Evolutionary conservation across 139 green algal species (phyloP), one percentile per base, ranked within the genome.

Genomic region (Closterium sp.): DNA sequence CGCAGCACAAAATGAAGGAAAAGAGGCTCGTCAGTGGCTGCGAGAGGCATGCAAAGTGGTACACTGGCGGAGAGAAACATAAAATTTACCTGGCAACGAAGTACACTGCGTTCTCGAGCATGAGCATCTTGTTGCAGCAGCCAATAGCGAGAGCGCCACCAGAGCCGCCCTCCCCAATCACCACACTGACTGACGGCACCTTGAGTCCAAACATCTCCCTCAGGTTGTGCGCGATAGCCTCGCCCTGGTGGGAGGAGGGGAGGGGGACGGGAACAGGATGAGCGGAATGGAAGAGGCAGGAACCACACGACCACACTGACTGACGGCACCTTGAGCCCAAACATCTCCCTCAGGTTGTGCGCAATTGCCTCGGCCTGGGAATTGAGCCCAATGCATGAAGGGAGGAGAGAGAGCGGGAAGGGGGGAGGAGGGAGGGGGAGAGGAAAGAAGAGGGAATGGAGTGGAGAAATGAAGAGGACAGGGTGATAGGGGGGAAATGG

Each of bases 271-370:
- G 50, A 22, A 73, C 5, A 7, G 42, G 42, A 62, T 62, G 42
- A 62, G 42, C 7, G 42, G 42, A 62, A 62, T 5, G 42, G 42
- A 62, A 62, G 42, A 22, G 45, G 1, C 10, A 17, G 45, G 10
- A 17, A 17, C 45, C 2, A 4, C 2, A 99, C 99, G 3, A 99
- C 98, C 27, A 98, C 91, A 13, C 91, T 96, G 94, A 99, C 96
- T 91, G 99, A 97, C 86, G 98, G 98, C 91, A 99, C 98, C 2
- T 96, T 95, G 86, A 99, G 95, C 24, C 97, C 97, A 96, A 99
- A 99, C 97, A 99, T 99, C 96, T 99, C 98, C 0, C 97, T 95
- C 95, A 99, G 96, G 95, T 99, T 99, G 90, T 97, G 94, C 0
- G 98, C 98, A 90, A 99, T 99, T 28, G 98, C 98, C 96, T 99